Base-by-base conservation (phyloP, 805 yeast species). In the Lipomyces orientalis region DNA sequence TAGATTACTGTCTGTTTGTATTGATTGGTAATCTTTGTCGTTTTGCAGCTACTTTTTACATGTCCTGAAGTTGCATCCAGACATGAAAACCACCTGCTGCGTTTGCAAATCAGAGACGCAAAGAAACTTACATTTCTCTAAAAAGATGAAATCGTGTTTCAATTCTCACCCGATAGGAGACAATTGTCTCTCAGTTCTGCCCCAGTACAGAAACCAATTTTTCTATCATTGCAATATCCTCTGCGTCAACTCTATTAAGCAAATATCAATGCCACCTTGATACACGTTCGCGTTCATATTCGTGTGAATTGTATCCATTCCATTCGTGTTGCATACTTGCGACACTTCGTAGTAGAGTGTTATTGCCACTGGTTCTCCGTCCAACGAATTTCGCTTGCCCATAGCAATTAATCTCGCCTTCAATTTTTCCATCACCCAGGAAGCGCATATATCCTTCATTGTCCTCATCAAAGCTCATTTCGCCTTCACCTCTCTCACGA, bases 401-500 rank as follows among this genome's bases (percentile, higher is more conserved):
- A 8, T 49, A 49, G 22, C 54, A 49, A 49, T 49, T 6, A 49
- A 49, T 49, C 54, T 49, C 54, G 54, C 54, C 54, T 49, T 7
- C 54, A 49, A 49, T 49, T 49, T 49, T 3, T 49, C 54, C 54
- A 49, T 49, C 54, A 22, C 29, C 54, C 22, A 49, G 54, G 7
- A 49, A 49, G 54, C 54, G 54, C 10, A 49, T 49, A 49, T 49
- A 49, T n/a, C 54, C 54, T 49, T 49, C 54, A 49, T 49, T 49
- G 29, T 49, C 54, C 54, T 49, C 54, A 49, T 49, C 22, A 49
- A 49, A 49, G 54, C 54, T 49, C 54, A 49, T 49, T 22, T 49
- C 54, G 54, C 54, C 54, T 9, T 49, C 54, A 49, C 54, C 54
- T 25, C 54, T 49, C 54, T 49, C 54, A n/a, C 54, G 54, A 49